Base-by-base conservation (phyloP, 768 basidiomycete genomes). In the Hericium alpestre region DNA sequence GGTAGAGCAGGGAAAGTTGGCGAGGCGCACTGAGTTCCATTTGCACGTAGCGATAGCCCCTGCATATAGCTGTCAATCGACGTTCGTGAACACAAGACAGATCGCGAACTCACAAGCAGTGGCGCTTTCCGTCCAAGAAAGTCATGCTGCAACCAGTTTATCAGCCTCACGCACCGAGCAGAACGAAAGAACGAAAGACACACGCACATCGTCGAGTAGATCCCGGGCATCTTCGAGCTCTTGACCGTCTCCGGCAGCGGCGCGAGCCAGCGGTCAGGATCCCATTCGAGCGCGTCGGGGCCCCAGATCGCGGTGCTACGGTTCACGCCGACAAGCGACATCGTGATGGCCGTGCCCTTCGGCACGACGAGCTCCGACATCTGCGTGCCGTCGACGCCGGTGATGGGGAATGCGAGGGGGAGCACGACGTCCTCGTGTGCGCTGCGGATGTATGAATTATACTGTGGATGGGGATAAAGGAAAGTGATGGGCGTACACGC, bases 261-360 rank as follows among this genome's bases (percentile, higher is more conserved):
- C 38, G 49, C 20, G 13, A 56, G 11, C 54, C 54, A 62, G n/a
- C 61, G 58, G 39, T 62, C 59, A 5, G 61, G 61, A 23, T 56
- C 46, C 58, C 58, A 62, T 12, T 38, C 61, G 39, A 56, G 22
- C 37, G 60, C 60, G 49, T 61, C 60, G 12, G 47, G 18, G 6
- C 58, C 60, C 60, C 59, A 60, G 11, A 51, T 46, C 13, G 38
- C 51, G 25, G 8, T 25, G 16, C 13, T 15, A 2, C 23, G 54
- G 61, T 77, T 76, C 11, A 65, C 65, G n/a, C 66, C 68, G 10
- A 68, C 56, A 37, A 71, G 58, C 11, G 65, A 56, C 22, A 63
- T 39, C 23, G 60, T 58, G 18, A 72, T 55, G 32, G 61, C 57
- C 11, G 69, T 65, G 23, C 60, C 66, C 16, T 51, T 51, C 20